These are phyloP conservation scores for Aegilops sharonensis DNA, from an alignment of 176 grass and related monocot species.

Conservation along the genomic window DNA sequence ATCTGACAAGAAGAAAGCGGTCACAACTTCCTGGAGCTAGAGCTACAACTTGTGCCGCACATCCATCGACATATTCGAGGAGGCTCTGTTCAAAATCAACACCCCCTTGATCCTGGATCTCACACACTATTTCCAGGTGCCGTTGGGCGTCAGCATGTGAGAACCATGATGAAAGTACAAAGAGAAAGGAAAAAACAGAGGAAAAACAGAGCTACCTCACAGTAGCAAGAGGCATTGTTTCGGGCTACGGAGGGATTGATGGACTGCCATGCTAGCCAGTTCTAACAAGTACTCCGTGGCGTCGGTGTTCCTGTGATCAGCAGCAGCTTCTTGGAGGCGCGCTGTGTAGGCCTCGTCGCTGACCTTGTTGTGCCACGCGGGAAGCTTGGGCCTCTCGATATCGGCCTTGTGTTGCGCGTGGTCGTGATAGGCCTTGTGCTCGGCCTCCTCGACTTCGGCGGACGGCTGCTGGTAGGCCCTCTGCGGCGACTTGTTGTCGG, in stretches of 20 bases:
- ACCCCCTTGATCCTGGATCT: not conserved
- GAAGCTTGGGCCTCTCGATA: not conserved
- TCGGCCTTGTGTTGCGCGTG: not conserved
- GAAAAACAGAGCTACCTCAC: not conserved
- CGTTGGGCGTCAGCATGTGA: too few species aligned
- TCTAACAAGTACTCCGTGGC: too few species aligned
- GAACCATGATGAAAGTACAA: not conserved
- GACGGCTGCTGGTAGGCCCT: too few species aligned
- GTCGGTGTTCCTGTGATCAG: too few species aligned
- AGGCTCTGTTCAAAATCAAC: not conserved
- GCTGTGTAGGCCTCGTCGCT: not conserved
- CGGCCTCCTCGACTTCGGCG: not conserved
- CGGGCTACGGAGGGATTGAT: not conserved
- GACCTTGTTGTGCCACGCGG: not conserved
- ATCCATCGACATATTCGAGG: not conserved
- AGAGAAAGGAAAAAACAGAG: not conserved
- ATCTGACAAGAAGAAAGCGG: not conserved
- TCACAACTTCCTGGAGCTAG: not conserved
- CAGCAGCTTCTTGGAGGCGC: not conserved
- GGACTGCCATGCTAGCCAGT: not conserved
- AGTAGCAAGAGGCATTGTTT: not conserved
- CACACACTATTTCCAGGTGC: not conserved
- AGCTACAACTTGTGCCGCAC: not conserved
- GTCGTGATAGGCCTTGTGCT: constrained; percentile 5
- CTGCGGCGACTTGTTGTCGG: too few species aligned